phyloP scores from a whole-genome alignment of 805 yeast genomes.

The Candida endomychidarum region DNA sequence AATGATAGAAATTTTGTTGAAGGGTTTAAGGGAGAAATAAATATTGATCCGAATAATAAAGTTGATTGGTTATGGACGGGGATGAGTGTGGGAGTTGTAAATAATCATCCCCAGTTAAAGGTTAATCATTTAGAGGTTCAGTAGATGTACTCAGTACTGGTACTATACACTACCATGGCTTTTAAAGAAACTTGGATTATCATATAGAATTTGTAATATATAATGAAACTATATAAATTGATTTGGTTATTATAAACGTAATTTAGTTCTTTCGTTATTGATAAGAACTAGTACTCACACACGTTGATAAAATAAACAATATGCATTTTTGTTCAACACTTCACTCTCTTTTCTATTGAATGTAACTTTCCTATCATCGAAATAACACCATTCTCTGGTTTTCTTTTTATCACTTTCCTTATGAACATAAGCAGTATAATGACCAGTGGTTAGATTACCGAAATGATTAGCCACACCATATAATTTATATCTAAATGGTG shows the following conservation, averaged over 20 bases:
- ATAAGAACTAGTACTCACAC: too few species aligned
- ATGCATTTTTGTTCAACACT: conserved; percentile 74
- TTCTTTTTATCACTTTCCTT: conserved; percentile 47
- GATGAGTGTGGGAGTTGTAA: conserved; percentile 55
- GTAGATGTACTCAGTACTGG: background rate
- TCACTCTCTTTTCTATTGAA: conserved; percentile 48
- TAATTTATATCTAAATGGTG: conserved; percentile 77
- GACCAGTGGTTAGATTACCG: conserved; percentile 84
- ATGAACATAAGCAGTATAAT: conserved; percentile 78
- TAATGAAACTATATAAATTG: background rate
- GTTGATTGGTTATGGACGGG: conserved; percentile 71
- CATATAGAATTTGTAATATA: background rate
- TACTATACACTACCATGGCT: background rate
- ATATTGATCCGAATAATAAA: conserved; percentile 42
- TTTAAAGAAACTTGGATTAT: too few species aligned
- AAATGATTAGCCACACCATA: conserved; percentile 83
- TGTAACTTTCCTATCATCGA: conserved; percentile 75
- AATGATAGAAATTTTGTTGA: conserved; percentile 86
- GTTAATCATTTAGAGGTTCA: conserved; percentile 22
- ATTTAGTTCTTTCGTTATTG: too few species aligned
- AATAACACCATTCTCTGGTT: conserved; percentile 70
- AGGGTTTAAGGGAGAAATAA: conserved; percentile 65
- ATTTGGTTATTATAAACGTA: too few species aligned
- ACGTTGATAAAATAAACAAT: conserved; percentile 75
- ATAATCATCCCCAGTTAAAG: conserved; percentile 53